Percentiles rank a stretch among this genome's conserved stretches.
phyloP scores from a whole-genome alignment of 2,329 filamentous ascomycete species.

The Diatrype stigma region DNA sequence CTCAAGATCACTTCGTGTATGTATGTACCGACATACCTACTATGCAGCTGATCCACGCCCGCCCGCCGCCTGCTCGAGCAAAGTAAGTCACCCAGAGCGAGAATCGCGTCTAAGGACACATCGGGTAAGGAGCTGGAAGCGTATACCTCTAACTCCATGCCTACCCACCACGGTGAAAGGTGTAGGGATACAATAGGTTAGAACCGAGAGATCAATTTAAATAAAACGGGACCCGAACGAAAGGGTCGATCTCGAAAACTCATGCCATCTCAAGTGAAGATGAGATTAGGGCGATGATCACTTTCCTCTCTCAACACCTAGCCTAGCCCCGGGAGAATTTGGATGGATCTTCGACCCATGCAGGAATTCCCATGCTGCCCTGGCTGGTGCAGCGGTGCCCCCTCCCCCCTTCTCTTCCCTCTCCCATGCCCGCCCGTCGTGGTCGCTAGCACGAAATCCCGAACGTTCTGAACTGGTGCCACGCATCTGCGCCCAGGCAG shows the following conservation, averaged over 20 bases:
- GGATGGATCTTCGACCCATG: not conserved
- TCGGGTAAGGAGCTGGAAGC: too few species aligned
- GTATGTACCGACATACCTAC: too few species aligned
- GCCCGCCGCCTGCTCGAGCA: too few species aligned
- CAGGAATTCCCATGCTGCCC: not conserved
- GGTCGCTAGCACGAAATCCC: not conserved
- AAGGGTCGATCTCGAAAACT: not conserved
- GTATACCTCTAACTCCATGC: too few species aligned
- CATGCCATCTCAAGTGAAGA: not conserved
- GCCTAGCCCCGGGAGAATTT: not conserved
- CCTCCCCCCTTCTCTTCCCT: too few species aligned
- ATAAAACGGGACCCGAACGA: not conserved
- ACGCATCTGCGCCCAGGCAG: not conserved
- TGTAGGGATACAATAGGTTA: not conserved
- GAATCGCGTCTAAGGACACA: too few species aligned
- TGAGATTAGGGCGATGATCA: not conserved
- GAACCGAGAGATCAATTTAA: not conserved
- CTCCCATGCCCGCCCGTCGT: too few species aligned
- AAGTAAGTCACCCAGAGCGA: too few species aligned
- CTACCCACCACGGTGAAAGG: too few species aligned
- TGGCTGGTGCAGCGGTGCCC: not conserved
- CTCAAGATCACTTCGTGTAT: too few species aligned
- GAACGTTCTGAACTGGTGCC: not conserved
- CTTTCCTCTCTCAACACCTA: not conserved
- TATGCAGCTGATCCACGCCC: too few species aligned